Base-by-base conservation (phyloP, 202 grass and related monocot genomes). In the Setaria viridis region DNA sequence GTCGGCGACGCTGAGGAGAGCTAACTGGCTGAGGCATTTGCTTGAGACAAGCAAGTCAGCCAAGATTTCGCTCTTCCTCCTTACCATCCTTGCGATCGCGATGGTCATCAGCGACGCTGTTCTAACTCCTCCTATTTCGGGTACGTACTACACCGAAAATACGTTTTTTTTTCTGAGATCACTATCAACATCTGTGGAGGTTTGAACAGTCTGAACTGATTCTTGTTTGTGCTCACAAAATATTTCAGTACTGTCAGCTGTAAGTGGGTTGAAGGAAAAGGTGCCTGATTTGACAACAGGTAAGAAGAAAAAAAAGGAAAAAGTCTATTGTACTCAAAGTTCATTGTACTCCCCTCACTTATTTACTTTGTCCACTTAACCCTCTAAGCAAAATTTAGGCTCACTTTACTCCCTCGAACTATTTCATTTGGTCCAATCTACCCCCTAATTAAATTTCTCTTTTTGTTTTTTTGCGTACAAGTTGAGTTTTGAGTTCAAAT, bases 21-120 rank as follows among this genome's bases (percentile, higher is more conserved):
- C 90, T 4, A 58, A 55, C 8, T 92, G 85, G 90, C 2, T 90
- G 19, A 91, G 92, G 85, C 25, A 84, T 33, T 48, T 84, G 70
- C 65, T 92, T 6, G 88, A 92, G 90, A 81, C 32, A 17, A 82
- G 69, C 75, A 80, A 35, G 6, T 0, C 43, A 0, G 74, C 70
- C 4, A 91, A 92, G 84, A 72, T 88, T 12, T 64, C 41, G 1
- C 81, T 95, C 17, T 90, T 95, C 75, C 12, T 88, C 1, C 39
- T 88, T 15, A 92, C 90, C 41, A 86, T 95, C 34, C 85, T 95
- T 1, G 90, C 85, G 2, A 92, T 81, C 4, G 87, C 85, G 0
- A 92, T 95, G 93, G 90, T 90, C 63, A 90, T 95, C 50, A 89
- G 93, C 11, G 93, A 92, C 11, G 76, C 85, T 56, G 85, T 95